A percentile compares a stretch with the other conserved stretches of the same genome.
phyloP scores from a whole-genome alignment of 2,329 filamentous ascomycete genomes.

The Cladosporium oxysporum region DNA sequence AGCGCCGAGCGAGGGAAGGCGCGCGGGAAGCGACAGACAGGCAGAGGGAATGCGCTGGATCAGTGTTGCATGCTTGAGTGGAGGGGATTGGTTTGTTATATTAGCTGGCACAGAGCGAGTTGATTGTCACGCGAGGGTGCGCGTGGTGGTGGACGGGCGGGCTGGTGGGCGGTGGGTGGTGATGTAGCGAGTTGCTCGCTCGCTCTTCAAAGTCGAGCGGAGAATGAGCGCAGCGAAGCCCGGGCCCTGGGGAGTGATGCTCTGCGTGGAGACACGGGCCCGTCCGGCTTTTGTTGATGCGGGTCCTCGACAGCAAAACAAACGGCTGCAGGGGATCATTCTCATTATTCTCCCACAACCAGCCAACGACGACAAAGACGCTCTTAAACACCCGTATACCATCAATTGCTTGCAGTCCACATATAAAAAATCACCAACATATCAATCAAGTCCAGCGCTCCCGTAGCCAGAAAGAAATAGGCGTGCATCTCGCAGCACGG shows the following conservation, averaged over 20 bases:
- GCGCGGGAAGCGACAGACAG: background rate
- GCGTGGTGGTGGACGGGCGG: slow-evolving; percentile 9
- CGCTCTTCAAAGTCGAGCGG: background rate
- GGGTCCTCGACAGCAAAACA: background rate
- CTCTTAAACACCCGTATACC: background rate
- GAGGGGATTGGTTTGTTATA: background rate
- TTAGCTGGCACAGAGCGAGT: background rate
- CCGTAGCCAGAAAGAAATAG: background rate
- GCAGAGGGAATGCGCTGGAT: background rate
- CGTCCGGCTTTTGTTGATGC: background rate
- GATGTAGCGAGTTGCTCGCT: background rate
- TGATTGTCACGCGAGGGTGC: slow-evolving; percentile 16
- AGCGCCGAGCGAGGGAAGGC: background rate
- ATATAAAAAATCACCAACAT: too few species aligned
- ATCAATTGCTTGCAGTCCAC: background rate
- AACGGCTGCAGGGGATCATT: background rate
- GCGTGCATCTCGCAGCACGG: background rate
- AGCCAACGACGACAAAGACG: background rate
- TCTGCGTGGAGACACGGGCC: background rate
- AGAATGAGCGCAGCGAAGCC: background rate
- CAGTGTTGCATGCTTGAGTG: slow-evolving; percentile 5
- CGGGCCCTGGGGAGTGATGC: slow-evolving; percentile 3
- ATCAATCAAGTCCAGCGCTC: too few species aligned
- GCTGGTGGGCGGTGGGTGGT: background rate
- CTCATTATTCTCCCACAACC: too few species aligned